Evolutionary conservation across 2,329 filamentous ascomycete species (phyloP), one percentile per base, ranked within the genome.

Genomic region (Colletotrichum cordylinicola): DNA sequence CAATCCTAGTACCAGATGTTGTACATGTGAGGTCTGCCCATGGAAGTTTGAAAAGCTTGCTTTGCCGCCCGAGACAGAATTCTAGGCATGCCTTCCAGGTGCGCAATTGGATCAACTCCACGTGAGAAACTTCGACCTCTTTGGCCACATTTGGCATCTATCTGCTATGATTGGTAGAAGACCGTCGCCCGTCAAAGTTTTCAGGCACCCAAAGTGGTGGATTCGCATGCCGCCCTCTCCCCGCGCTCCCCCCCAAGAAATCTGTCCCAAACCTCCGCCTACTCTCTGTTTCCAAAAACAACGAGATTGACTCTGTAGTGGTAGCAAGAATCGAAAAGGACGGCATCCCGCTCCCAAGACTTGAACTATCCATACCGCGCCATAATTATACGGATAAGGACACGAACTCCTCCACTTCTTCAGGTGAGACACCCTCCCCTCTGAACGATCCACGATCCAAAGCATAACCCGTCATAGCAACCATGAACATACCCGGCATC

Each of bases 21-120:
- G 39, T 0, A 43, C 0, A 6, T 0, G 16, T n/a, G 16, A 0
- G 16, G 16, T n/a, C 7, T 39, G 1, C 16, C 37, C 8, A 39
- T 8, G 2, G 8, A 43, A 43, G 0, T 3, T n/a, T 2, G 2
- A n/a, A 43, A n/a, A 43, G 16, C 4, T 16, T 15, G 13, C 35
- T 9, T 6, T 43, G 18, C 39, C 8, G 18, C 39, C 4, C 1
- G 16, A 6, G 39, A 6, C 39, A 43, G 37, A 39, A 9, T 9
- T 18, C 8, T 15, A 39, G 37, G 0, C 16, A 10, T n/a, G 39
- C 39, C 39, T n/a, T 43, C 39, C 39, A 43, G 39, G 18, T 43
- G 39, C 39, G 18, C 39, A 43, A 2, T 43, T 6, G 9, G 18
- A n/a, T 12, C 39, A 43, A n/a, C 3, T n/a, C 9, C 39, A n/a